phyloP scores from a whole-genome alignment of 139 green algal species.

The Chlorella sp. region DNA sequence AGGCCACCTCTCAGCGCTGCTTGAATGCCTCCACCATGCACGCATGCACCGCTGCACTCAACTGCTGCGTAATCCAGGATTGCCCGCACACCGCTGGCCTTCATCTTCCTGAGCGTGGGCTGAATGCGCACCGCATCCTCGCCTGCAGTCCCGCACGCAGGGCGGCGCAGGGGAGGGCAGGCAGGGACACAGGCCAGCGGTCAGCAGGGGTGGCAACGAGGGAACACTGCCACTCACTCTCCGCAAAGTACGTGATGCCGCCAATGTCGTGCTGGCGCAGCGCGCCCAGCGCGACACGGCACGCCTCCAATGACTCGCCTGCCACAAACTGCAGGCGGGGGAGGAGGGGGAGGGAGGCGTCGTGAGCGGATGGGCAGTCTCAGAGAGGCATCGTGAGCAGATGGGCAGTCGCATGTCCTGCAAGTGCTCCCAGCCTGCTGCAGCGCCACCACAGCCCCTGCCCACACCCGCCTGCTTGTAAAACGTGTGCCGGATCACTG shows the following conservation, averaged over 20 bases:
- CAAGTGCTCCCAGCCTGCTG: no score
- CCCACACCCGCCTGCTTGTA: conserved; percentile 57
- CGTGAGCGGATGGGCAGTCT: no score
- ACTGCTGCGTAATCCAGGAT: conserved; percentile 71
- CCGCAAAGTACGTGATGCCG: neutral
- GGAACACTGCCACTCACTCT: neutral
- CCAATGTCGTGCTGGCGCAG: neutral
- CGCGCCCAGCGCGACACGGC: neutral
- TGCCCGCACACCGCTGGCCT: conserved; percentile 46
- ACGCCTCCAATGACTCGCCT: conserved; percentile 39
- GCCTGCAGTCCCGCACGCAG: conserved; percentile 44
- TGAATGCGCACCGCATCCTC: conserved; percentile 61
- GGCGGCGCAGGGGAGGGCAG: neutral
- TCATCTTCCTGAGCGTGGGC: conserved; percentile 55
- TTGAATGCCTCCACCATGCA: neutral
- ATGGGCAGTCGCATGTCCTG: neutral
- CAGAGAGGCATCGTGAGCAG: no score
- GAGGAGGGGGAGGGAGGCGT: neutral
- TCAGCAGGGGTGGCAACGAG: neutral
- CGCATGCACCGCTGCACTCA: neutral
- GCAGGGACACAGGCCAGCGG: neutral
- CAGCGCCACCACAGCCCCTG: no score
- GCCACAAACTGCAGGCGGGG: conserved; percentile 75
- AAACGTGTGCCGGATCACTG: conserved; percentile 74
- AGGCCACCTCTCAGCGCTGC: neutral